Base-by-base conservation (phyloP, 371 early-diverging fungal genomes). In the Umbelopsis sp. region DNA sequence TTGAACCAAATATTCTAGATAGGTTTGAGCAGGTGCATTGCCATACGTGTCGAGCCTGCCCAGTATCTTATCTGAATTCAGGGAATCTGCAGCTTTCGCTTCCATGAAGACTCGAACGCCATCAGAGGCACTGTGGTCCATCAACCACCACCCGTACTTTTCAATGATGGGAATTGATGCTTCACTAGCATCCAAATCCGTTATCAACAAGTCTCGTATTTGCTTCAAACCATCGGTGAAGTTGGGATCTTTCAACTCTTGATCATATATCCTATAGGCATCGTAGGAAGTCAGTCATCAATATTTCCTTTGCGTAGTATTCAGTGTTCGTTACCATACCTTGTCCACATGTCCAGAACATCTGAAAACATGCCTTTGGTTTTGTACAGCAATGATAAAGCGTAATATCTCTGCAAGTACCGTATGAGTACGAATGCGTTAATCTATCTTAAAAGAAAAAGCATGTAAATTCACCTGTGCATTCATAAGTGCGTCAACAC, bases 261-360 rank as follows among this genome's bases (percentile, higher is more conserved):
- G 83, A 0, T 74, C 50, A 50, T 86, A 76, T 18, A 92, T 76
- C 37, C 90, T 92, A 62, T 10, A 10, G 12, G 41, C 12, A 1
- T 41, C 7, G 2, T 41, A 41, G 2, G 12, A 10, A 41, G 41
- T 41, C 12, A 41, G 41, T 10, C 1, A 41, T 41, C 41, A 41
- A 7, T 7, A 4, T 1, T 7, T 41, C 5, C 41, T 41, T 4
- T 41, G 1, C 12, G 41, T 12, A 10, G 10, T 41, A 7, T 12
- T 2, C 41, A 0, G 7, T 1, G 10, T 41, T 41, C 41, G 12
- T 41, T 41, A 12, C 0, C 12, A 12, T 83, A 92, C 93, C 80
- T 76, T 69, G 86, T 85, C 92, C 91, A 92, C 1, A 90, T 75
- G 22, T 89, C 87, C 53, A 94, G 73, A 6, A 85, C 78, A 16